These are phyloP conservation scores for Penicillium sp. DNA, from an alignment of 2,329 filamentous ascomycete species.

Conservation along the genomic window DNA sequence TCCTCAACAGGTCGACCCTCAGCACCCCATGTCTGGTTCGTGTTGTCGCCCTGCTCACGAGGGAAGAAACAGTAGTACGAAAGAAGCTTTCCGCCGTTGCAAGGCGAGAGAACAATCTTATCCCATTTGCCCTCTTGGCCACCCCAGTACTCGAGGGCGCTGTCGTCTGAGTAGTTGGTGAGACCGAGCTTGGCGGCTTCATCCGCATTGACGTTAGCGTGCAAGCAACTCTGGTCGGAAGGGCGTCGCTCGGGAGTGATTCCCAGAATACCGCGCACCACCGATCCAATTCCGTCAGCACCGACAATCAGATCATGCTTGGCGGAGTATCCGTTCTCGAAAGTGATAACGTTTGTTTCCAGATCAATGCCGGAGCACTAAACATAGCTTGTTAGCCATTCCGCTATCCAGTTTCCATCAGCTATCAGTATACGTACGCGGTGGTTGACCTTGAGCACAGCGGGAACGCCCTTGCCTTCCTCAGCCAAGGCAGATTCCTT, in stretches of 20 bases:
- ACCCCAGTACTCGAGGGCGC: conserved; percentile 69
- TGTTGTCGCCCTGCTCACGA: conserved; percentile 59
- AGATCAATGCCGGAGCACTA: conserved; percentile 55
- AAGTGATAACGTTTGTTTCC: conserved; percentile 50
- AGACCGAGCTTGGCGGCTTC: conserved; percentile 62
- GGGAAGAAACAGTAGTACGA: conserved; percentile 73
- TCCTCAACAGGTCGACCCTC: conserved; percentile 57
- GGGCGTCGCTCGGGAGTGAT: conserved; percentile 60
- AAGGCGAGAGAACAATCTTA: conserved; percentile 71
- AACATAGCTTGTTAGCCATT: not conserved
- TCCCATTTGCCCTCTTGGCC: conserved; percentile 61
- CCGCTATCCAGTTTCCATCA: not conserved
- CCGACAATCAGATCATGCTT: conserved; percentile 63
- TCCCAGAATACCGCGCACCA: conserved; percentile 64
- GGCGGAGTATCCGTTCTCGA: conserved; percentile 52
- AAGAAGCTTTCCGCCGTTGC: conserved; percentile 63
- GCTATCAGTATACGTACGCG: conserved; percentile 30
- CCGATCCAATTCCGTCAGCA: conserved; percentile 67
- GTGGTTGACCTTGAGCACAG: conserved; percentile 58
- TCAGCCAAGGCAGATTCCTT: conserved; percentile 58
- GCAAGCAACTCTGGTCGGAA: conserved; percentile 62
- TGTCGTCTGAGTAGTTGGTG: conserved; percentile 61
- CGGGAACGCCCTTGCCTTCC: conserved; percentile 56
- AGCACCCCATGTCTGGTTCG: conserved; percentile 60
- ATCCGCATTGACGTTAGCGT: conserved; percentile 63